Base-by-base conservation (phyloP, 805 yeast species). In the Saturnispora besseyi region DNA sequence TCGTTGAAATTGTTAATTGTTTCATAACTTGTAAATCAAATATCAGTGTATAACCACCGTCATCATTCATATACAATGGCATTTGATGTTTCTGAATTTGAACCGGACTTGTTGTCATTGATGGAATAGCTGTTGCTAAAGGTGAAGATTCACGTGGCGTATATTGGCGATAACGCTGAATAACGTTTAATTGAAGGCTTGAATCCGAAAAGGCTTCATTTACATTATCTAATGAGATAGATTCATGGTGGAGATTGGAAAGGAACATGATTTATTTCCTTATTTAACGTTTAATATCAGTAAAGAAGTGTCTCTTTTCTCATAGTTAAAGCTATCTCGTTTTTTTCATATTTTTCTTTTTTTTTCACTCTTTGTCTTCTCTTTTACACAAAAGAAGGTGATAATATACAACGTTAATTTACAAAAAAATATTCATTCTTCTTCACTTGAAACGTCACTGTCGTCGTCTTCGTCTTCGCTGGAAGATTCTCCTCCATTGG, bases 401-500 rank as follows among this genome's bases (percentile, higher is more conserved):
- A 28, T 48, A 46, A 31, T 48, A 53, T 51, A 36, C 44, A 47
- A 41, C 42, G 30, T 37, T 34, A 41, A 42, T 45, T 44, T 52
- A 52, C 52, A 51, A 38, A 42, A 41, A 30, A 24, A 42, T 32
- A 45, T 33, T 32, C 44, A 49, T 42, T 47, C 50, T 45, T 64
- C 69, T 50, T 64, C 67, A 52, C 64, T 67, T 31, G 63, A 58
- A 52, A 61, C 55, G 38, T 56, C 63, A 42, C 61, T 63, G 34
- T 61, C 63, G 44, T 55, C 59, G 65, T 84, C 40, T 6, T 36
- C 90, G 67, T 84, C 91, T 66, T 83, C 90, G 6, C 82, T 76
- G 62, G 85, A 79, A 64, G 76, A 81, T 51, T 81, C 84, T 64
- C 70, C 77, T 51, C 81, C 82, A 56, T 79, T 44, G 31, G 29